These are phyloP conservation scores for Geotrichum restrictum DNA, from an alignment of 1,139 yeast genomes.

Conservation along the genomic window DNA sequence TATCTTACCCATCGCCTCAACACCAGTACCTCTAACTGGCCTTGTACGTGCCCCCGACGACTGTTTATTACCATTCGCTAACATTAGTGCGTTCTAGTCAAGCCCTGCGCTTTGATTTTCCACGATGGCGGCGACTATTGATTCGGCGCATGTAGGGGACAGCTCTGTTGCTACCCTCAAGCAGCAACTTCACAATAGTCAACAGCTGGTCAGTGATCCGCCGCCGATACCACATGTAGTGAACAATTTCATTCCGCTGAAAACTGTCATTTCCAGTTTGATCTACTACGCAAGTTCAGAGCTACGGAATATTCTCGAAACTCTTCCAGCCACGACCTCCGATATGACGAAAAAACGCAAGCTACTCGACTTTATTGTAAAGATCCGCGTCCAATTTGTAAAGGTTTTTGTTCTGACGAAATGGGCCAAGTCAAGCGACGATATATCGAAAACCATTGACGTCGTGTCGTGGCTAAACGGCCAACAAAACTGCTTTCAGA, in stretches of 20 bases:
- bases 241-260: slow-evolving; percentile 63
- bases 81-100: not conserved
- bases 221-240: slow-evolving; percentile 72
- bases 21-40: not conserved
- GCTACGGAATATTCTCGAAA: slow-evolving; percentile 58
- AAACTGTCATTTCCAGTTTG: slow-evolving; percentile 55
- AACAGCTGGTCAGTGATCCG: slow-evolving; percentile 12
- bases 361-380: slow-evolving; percentile 63
- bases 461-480: slow-evolving; percentile 82
- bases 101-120: slow-evolving; percentile 8
- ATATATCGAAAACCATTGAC: slow-evolving; percentile 73
- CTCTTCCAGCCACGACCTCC: slow-evolving; percentile 51
- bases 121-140: slow-evolving; percentile 18
- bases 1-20: not conserved
- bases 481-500: slow-evolving; percentile 64
- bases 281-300: slow-evolving; percentile 64
- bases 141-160: slow-evolving; percentile 12
- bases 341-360: slow-evolving; percentile 64
- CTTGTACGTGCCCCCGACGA: not conserved
- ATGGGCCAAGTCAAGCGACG: slow-evolving; percentile 75
- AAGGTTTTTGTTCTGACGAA: slow-evolving; percentile 79
- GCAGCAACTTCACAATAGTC: slow-evolving; percentile 10
- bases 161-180: slow-evolving; percentile 5
- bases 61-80: not conserved
- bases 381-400: slow-evolving; percentile 73